phyloP scores from a whole-genome alignment of 805 yeast genomes.

The Wickerhamomyces mucosus region DNA sequence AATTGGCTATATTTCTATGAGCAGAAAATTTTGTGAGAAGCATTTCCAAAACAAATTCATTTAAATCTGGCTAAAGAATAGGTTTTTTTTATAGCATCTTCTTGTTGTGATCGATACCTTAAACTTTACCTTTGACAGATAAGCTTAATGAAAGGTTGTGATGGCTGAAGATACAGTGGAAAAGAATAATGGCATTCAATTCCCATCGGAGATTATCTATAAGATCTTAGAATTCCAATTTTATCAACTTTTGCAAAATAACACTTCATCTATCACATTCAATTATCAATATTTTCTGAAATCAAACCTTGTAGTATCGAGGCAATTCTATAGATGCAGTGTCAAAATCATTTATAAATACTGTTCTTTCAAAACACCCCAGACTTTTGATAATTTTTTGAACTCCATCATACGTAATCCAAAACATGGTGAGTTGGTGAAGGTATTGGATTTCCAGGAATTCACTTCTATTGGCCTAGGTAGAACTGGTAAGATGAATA shows the following conservation, averaged over 20 bases:
- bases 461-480: conserved; percentile 88
- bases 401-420: conserved; percentile 38
- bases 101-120: no score
- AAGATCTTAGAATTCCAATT: conserved; percentile 46
- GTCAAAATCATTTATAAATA: conserved; percentile 53
- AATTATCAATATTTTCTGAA: conserved; percentile 42
- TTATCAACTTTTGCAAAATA: conserved; percentile 39
- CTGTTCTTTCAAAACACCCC: conserved; percentile 71
- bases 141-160: no score
- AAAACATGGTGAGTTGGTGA: conserved; percentile 50
- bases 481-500: conserved; percentile 81
- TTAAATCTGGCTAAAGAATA: not conserved
- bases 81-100: not conserved
- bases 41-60: not conserved
- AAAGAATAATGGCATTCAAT: conserved; percentile 1
- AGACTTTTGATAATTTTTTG: conserved; percentile 64
- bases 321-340: conserved; percentile 47
- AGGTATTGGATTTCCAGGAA: conserved; percentile 77
- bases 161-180: not conserved
- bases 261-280: conserved; percentile 39
- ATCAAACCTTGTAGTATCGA: conserved; percentile 46
- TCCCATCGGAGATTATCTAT: conserved; percentile 49
- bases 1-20: no score
- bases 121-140: no score
- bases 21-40: no score